These are phyloP conservation scores for Xylariaceae sp. DNA, from an alignment of 2,329 filamentous ascomycete genomes.

Conservation along the genomic window DNA sequence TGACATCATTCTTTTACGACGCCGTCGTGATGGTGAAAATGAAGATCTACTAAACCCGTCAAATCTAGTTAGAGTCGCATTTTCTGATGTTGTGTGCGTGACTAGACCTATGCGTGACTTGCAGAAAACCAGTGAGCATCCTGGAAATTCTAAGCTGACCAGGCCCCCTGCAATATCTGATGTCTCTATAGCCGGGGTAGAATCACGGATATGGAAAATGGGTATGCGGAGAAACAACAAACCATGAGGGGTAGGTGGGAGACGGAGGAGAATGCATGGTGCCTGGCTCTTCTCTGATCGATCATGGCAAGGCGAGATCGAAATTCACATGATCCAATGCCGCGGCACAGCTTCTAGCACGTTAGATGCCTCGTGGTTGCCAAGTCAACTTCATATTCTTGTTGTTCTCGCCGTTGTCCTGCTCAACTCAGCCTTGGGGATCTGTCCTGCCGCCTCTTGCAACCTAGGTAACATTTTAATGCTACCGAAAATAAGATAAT, in stretches of 20 bases:
- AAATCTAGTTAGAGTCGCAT: too few relatives aligned
- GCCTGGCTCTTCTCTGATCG: conserved; percentile 9
- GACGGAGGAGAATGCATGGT: conserved; percentile 9
- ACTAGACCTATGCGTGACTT: conserved; percentile 21
- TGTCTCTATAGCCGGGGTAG: conserved; percentile 13
- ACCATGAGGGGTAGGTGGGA: conserved; percentile 25
- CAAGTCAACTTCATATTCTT: conserved; percentile 10
- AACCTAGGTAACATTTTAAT: conserved; percentile 17
- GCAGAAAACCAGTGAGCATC: conserved; percentile 28
- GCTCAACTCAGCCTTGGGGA: conserved; percentile 11
- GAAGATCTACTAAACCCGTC: conserved; percentile 22
- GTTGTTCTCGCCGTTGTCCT: conserved; percentile 12
- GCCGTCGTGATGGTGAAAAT: conserved; percentile 17
- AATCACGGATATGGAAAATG: conserved; percentile 5
- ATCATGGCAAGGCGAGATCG: conserved; percentile 11
- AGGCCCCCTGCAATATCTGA: conserved; percentile 27
- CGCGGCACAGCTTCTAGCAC: conserved; percentile 13
- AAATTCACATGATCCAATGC: conserved; percentile 18
- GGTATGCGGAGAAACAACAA: conserved; percentile 19
- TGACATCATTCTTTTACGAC: conserved; percentile 18
- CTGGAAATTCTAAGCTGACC: conserved; percentile 20
- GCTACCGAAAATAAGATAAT: conserved; percentile 23
- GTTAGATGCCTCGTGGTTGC: conserved; percentile 11
- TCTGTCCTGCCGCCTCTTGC: conserved; percentile 17
- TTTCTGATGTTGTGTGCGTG: conserved; percentile 26